Evolutionary conservation across 2,329 filamentous ascomycete species (phyloP).

Genomic region (Amylocarpus encephaloides): DNA sequence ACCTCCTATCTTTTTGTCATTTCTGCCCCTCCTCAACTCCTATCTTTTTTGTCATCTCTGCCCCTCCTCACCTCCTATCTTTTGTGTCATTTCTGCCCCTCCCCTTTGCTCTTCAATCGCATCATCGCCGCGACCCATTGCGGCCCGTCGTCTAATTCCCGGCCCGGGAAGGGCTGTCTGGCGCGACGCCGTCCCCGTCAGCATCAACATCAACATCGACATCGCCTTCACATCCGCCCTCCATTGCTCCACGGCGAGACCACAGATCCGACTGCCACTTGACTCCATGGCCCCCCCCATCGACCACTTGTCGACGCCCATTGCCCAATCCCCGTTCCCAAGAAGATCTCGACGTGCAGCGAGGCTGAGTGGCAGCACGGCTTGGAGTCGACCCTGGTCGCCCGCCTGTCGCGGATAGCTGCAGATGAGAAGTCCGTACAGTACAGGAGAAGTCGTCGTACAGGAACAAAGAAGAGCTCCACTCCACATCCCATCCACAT

Average conservation of each 20-base stretch:
- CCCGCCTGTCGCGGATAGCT: slow-evolving; percentile 20
- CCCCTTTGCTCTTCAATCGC: neutral
- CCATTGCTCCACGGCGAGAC: neutral
- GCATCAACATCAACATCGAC: neutral
- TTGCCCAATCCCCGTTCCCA: slow-evolving; percentile 8
- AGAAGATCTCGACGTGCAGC: slow-evolving; percentile 17
- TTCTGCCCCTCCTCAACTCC: neutral
- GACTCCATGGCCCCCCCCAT: no score
- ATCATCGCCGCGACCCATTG: no score
- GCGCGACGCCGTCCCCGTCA: neutral
- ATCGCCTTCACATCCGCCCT: neutral
- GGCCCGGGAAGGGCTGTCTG: no score
- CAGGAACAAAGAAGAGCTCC: slow-evolving; percentile 24
- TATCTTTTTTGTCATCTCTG: neutral
- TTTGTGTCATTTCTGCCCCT: neutral
- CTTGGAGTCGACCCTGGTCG: slow-evolving; percentile 15
- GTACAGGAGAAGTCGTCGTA: slow-evolving; percentile 7
- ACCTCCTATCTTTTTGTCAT: neutral
- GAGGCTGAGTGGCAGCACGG: slow-evolving; percentile 26
- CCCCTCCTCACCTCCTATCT: neutral
- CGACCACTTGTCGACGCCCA: neutral
- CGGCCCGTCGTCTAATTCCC: neutral
- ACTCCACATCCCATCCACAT: slow-evolving; percentile 11
- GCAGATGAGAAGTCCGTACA: slow-evolving; percentile 24
- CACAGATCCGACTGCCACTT: no score